Evolutionary conservation across 2,329 filamentous ascomycete genomes (phyloP), one percentile per base, ranked within the genome.

Genomic region (Plectosphaerella plurivora): DNA sequence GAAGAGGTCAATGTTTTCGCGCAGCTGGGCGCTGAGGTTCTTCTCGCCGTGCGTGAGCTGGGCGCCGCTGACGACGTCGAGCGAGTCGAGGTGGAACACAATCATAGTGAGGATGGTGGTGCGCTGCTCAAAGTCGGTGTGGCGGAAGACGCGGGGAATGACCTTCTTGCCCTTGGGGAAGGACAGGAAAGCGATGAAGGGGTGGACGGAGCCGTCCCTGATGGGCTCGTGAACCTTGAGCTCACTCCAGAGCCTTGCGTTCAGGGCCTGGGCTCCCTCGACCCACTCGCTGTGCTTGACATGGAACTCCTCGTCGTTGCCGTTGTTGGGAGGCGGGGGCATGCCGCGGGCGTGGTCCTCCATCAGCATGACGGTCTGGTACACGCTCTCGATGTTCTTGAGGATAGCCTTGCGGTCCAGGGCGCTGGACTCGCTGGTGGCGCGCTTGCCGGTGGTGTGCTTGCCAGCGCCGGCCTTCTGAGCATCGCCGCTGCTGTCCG

Each of bases 31-130:
- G 55, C 91, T 85, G n/a, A 91, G 78, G 20, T 71, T 73, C 47
- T 87, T 83, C 63, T 95, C 88, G 15, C 87, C 88, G 9, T 84
- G 81, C 10, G 80, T 81, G 47, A 92, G 84, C 59, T 91, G 85
- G 1, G 89, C 92, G 51, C 88, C 83, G 52, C 88, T 85, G 53
- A 97, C 87, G 48, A 99, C 93, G 62, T 97, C 91, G 41, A 99
- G 79, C 59, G 89, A 85, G 67, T 97, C 94, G 33, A 99, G 84
- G 62, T 97, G 91, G 49, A 97, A 87, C 54, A 96, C 84, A 59
- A 99, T 93, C 81, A 99, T 93, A 5, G 94, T 99, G 56, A 99
- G 78, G 57, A 97, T 91, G 1, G 92, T 97, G 20, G 94, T 92
- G 48, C 93, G 89, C 71, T 97, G 92, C 65, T 97, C 89, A 56